These are phyloP conservation scores for Pouteria glomerata DNA, from an alignment of 148 eudicot genomes.

Conservation along the genomic window DNA sequence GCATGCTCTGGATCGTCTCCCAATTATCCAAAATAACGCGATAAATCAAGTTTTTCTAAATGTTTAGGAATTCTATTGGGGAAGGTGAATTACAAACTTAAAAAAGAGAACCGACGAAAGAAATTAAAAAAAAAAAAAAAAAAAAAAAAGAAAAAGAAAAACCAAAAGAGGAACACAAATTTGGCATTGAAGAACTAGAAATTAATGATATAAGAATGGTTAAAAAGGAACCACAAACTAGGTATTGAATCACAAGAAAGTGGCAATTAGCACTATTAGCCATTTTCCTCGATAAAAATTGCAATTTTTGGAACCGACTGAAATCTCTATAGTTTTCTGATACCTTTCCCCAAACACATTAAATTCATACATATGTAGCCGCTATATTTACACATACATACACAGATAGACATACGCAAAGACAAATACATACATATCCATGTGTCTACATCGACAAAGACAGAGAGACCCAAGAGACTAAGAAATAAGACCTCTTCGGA, in stretches of 20 bases:
- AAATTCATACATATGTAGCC: background rate
- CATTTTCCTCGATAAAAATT: background rate
- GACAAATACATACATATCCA: too few relatives aligned
- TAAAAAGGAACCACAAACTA: background rate
- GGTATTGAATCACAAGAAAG: background rate
- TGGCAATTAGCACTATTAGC: background rate
- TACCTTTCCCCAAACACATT: background rate
- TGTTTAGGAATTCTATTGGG: too few relatives aligned
- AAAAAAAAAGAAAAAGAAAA: too few relatives aligned
- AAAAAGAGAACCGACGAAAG: too few relatives aligned
- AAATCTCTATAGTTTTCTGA: background rate
- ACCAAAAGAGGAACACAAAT: too few relatives aligned
- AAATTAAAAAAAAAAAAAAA: too few relatives aligned
- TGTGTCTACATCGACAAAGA: background rate
- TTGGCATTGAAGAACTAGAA: too few relatives aligned
- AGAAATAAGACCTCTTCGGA: constrained; percentile 63
- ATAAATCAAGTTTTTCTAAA: too few relatives aligned
- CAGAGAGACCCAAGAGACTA: background rate
- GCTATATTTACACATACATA: background rate
- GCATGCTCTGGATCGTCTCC: too few relatives aligned
- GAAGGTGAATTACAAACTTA: too few relatives aligned
- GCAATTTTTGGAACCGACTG: background rate
- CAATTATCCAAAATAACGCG: too few relatives aligned
- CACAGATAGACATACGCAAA: background rate
- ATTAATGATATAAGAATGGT: background rate